Percentiles rank a stretch among this genome's conserved stretches.
Conservation (phyloP, 768 basidiomycete genomes). For the Mycena galopus region DNA sequence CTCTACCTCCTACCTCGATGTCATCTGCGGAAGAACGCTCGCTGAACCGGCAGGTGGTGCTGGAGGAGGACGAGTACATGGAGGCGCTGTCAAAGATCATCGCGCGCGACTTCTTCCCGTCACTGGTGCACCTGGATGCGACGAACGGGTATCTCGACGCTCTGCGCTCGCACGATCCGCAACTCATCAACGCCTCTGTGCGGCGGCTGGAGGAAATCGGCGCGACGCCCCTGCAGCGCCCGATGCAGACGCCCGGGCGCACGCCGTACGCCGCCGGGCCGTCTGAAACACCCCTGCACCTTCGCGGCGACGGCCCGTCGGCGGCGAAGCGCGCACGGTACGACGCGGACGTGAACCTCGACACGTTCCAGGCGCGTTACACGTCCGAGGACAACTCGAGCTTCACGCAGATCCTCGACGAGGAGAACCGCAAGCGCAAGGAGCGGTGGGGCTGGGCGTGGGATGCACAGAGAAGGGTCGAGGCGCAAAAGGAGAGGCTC, state of each 20-base stretch:
- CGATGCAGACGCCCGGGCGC: slow-evolving; percentile 62
- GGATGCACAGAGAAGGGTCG: slow-evolving; percentile 89
- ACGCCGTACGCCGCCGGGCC: slow-evolving; percentile 75
- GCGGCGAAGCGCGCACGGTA: slow-evolving; percentile 67
- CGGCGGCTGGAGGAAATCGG: slow-evolving; percentile 75
- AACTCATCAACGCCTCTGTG: slow-evolving; percentile 82
- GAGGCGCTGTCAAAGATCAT: slow-evolving; percentile 92
- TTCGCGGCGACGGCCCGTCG: slow-evolving; percentile 55
- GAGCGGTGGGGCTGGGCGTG: slow-evolving; percentile 94
- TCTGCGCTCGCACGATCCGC: slow-evolving; percentile 78
- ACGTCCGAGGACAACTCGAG: slow-evolving; percentile 99
- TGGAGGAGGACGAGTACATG: slow-evolving; percentile 97
- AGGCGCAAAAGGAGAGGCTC: slow-evolving; percentile 73
- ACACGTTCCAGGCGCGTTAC: slow-evolving; percentile 90
- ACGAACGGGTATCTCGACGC: slow-evolving; percentile 91
- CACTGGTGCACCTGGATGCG: slow-evolving; percentile 89
- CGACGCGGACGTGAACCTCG: slow-evolving; percentile 76
- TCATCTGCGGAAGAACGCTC: slow-evolving; percentile 55
- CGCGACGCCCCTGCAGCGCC: slow-evolving; percentile 60
- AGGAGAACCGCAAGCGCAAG: slow-evolving; percentile 86
- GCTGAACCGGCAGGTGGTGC: slow-evolving; percentile 76
- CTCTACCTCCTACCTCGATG: slow-evolving; percentile 44
- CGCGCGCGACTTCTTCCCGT: slow-evolving; percentile 97
- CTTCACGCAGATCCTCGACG: slow-evolving; percentile 91
- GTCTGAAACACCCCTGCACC: slow-evolving; percentile 75